These are phyloP conservation scores for Ascochyta rabiei DNA, from an alignment of 2,329 filamentous ascomycete species.

Conservation along the genomic window DNA sequence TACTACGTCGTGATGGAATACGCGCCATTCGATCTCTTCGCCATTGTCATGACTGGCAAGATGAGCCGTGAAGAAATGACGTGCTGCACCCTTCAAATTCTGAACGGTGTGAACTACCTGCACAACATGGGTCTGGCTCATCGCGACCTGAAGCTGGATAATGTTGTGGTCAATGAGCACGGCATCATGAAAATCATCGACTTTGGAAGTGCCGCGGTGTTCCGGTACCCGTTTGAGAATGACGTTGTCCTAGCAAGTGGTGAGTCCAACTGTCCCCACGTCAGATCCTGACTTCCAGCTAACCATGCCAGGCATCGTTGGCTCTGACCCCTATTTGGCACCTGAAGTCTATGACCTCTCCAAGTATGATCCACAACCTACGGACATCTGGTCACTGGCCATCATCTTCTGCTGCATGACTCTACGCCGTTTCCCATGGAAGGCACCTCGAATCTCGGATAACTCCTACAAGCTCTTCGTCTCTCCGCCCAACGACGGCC, in stretches of 20 bases:
- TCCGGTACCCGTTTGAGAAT: constrained; percentile 95
- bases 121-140: constrained; percentile 95
- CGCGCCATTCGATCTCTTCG: constrained; percentile 93
- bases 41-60: constrained; percentile 98
- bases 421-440: constrained; percentile 93
- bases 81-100: constrained; percentile 90
- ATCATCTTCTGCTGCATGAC: constrained; percentile 99
- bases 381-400: constrained; percentile 96
- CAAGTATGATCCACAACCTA: constrained; percentile 91
- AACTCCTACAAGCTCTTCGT: constrained; percentile 96
- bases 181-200: constrained; percentile 99
- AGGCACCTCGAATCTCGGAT: constrained; percentile 86
- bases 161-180: constrained; percentile 93
- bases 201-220: constrained; percentile 96
- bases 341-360: constrained; percentile 94
- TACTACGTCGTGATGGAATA: constrained; percentile 99
- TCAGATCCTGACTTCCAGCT: constrained; percentile 13
- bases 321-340: constrained; percentile 93
- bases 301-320: constrained; percentile 67
- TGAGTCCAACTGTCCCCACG: constrained; percentile 53
- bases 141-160: constrained; percentile 94
- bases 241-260: constrained; percentile 81
- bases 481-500: constrained; percentile 70
- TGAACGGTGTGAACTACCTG: constrained; percentile 92
- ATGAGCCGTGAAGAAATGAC: constrained; percentile 91